Percentiles rank a stretch among this genome's conserved stretches.
Conservation (phyloP, 1,139 yeast species). For the Protomyces inundatus region DNA sequence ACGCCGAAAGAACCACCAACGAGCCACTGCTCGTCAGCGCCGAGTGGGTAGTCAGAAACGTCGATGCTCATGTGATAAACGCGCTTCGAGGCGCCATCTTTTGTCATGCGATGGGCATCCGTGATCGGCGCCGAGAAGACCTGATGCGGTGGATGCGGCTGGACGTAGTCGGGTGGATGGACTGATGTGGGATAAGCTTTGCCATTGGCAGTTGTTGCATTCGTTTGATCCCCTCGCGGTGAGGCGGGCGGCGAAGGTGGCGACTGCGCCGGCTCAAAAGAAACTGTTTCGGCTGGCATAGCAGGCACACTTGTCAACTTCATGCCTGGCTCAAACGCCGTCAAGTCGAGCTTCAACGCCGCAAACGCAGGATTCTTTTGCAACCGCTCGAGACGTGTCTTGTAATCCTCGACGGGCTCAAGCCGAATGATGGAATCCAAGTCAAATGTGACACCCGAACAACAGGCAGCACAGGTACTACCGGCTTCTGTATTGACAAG, state of each 20-base stretch:
- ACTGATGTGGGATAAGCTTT: background rate
- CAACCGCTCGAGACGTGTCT: background rate
- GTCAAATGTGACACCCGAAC: constrained; percentile 21
- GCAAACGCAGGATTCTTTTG: background rate
- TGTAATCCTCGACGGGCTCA: background rate
- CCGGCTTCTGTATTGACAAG: constrained; percentile 3
- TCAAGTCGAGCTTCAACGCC: constrained; percentile 5
- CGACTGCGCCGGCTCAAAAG: constrained; percentile 3
- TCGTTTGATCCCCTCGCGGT: background rate
- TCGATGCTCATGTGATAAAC: constrained; percentile 35
- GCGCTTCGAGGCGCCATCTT: constrained; percentile 33
- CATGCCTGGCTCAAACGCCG: constrained; percentile 14
- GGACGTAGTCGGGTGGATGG: constrained; percentile 32
- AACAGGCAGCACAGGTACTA: constrained; percentile 19
- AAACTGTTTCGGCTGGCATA: constrained; percentile 1
- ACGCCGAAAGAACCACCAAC: constrained; percentile 36
- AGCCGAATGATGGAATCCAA: constrained; percentile 10
- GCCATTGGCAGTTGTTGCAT: background rate
- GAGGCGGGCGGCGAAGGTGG: constrained; percentile 21
- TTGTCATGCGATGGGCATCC: constrained; percentile 32
- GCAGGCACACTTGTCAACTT: constrained; percentile 18
- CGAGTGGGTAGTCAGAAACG: constrained; percentile 34
- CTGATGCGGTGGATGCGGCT: constrained; percentile 34
- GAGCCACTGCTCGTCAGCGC: constrained; percentile 34
- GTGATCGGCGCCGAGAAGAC: constrained; percentile 33